A percentile compares a stretch with the other conserved stretches of the same genome.
phyloP scores from a whole-genome alignment of 2,329 filamentous ascomycete species.

The Ramularia endophylla region DNA sequence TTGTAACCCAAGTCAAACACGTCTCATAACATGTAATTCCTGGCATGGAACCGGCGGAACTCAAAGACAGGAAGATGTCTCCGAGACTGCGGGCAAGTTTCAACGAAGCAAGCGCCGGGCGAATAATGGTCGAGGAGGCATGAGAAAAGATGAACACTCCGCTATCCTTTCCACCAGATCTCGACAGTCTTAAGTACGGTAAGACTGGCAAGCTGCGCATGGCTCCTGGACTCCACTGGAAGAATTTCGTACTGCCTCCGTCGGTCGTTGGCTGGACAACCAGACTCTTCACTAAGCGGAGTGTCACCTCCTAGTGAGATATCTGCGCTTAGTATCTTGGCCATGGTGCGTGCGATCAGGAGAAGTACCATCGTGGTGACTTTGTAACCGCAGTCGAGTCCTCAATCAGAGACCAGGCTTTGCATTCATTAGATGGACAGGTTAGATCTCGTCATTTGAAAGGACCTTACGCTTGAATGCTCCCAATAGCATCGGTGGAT shows the following conservation, averaged over 20 bases:
- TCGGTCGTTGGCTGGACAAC: conserved; percentile 9
- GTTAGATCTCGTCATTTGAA: no score
- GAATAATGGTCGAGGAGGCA: conserved; percentile 5
- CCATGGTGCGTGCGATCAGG: no score
- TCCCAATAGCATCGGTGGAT: no score
- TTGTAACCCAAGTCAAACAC: conserved; percentile 1
- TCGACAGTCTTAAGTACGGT: not conserved
- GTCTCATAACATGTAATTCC: conserved; percentile 1
- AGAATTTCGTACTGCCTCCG: conserved; percentile 14
- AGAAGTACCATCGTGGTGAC: no score
- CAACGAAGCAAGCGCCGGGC: not conserved
- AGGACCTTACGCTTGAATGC: no score
- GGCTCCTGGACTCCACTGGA: conserved; percentile 8
- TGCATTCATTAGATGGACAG: no score
- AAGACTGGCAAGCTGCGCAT: conserved; percentile 7
- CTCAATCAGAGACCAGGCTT: no score
- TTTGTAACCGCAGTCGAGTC: no score
- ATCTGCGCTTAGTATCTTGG: no score
- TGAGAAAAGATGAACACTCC: conserved; percentile 4
- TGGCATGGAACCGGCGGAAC: conserved; percentile 8
- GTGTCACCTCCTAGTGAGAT: no score
- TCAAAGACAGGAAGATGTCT: conserved; percentile 4
- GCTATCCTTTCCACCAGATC: not conserved
- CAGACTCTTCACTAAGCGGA: conserved; percentile 9
- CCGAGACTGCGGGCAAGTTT: conserved; percentile 8